These are phyloP conservation scores for Chamaecrista fasciculata DNA, from an alignment of 306 rosid species.

Conservation along the genomic window DNA sequence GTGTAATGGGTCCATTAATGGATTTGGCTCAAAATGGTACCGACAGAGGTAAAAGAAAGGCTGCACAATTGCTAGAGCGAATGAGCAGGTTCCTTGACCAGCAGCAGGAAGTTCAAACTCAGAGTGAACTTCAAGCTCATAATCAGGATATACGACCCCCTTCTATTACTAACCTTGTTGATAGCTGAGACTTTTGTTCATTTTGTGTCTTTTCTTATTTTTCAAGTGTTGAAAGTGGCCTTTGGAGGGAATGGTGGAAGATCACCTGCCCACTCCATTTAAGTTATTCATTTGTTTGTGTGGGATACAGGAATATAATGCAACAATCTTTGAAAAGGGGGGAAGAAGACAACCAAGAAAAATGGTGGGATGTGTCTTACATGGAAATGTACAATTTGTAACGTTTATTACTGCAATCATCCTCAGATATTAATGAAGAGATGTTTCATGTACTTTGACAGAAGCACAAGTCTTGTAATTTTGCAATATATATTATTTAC, in stretches of 20 bases:
- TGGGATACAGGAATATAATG: slow-evolving; percentile 43
- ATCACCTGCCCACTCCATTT: slow-evolving; percentile 61
- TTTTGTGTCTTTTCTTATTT: slow-evolving; percentile 41
- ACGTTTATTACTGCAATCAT: slow-evolving; percentile 54
- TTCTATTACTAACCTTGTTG: slow-evolving; percentile 34
- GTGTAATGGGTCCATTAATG: slow-evolving; percentile 57
- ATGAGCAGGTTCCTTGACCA: slow-evolving; percentile 70
- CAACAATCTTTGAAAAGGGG: slow-evolving; percentile 28
- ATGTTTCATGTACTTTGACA: slow-evolving; percentile 46
- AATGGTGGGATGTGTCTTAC: slow-evolving; percentile 36
- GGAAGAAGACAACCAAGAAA: slow-evolving; percentile 19
- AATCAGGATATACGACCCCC: slow-evolving; percentile 44
- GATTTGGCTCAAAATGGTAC: slow-evolving; percentile 90
- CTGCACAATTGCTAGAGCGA: slow-evolving; percentile 79
- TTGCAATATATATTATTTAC: neutral
- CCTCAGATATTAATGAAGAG: slow-evolving; percentile 79
- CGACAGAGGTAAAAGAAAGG: slow-evolving; percentile 95
- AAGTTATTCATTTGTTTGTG: slow-evolving; percentile 69
- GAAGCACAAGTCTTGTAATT: neutral
- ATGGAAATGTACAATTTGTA: slow-evolving; percentile 48
- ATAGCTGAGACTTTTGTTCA: slow-evolving; percentile 45
- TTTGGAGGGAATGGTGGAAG: slow-evolving; percentile 76
- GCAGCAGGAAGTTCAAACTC: slow-evolving; percentile 49
- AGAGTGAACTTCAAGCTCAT: slow-evolving; percentile 47
- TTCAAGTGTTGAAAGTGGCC: slow-evolving; percentile 47